A percentile compares a stretch with the other conserved stretches of the same genome.
Evolutionary conservation across 176 grass and related monocot species (phyloP).

Genomic region (Oryza coarctata): DNA sequence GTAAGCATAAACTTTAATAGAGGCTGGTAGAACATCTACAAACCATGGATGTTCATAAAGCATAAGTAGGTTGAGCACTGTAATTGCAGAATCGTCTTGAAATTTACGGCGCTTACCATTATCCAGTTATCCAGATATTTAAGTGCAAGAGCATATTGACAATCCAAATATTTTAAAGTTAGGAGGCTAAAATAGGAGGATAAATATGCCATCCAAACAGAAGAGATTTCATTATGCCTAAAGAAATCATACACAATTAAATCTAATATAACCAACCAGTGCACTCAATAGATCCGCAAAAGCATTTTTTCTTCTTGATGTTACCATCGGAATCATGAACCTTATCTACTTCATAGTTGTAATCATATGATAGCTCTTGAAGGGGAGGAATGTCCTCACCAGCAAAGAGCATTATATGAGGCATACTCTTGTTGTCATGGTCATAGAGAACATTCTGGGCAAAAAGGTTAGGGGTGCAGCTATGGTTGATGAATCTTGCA

Average conservation of each 20-base stretch:
- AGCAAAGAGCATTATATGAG: constrained; percentile 62
- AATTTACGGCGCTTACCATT: background rate
- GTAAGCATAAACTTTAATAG: background rate
- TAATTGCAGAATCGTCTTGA: background rate
- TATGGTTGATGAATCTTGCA: constrained; percentile 61
- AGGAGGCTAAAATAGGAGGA: background rate
- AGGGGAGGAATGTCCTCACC: constrained; percentile 50
- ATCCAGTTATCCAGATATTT: background rate
- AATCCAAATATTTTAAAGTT: constrained; percentile 13
- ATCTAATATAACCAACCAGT: constrained; percentile 44
- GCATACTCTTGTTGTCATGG: constrained; percentile 55
- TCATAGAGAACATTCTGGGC: constrained; percentile 60
- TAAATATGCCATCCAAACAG: background rate
- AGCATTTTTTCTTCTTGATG: constrained; percentile 56
- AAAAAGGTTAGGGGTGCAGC: constrained; percentile 56
- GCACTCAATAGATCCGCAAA: constrained; percentile 51
- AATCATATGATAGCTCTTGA: constrained; percentile 56
- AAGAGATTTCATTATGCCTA: background rate
- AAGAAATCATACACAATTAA: background rate
- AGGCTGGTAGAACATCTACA: background rate
- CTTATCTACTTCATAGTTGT: constrained; percentile 48
- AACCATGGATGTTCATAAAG: background rate
- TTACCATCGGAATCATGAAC: constrained; percentile 54
- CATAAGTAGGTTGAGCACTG: background rate
- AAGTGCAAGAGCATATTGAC: background rate